Base-by-base conservation (phyloP, 495 filamentous ascomycete genomes). In the Penicillium fimorum region DNA sequence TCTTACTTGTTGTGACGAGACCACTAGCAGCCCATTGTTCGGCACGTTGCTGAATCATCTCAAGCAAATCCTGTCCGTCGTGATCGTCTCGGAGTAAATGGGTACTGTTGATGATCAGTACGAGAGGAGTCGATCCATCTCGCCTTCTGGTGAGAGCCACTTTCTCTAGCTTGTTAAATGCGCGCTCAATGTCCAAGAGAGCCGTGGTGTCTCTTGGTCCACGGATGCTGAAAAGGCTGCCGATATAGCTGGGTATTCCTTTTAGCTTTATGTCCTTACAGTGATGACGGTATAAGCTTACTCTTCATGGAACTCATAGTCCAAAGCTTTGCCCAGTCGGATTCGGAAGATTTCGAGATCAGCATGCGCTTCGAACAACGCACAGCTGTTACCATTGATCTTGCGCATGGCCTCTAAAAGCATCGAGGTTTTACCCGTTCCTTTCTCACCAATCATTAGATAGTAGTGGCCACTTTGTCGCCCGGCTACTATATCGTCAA, bases 81-180 rank as follows among this genome's bases (percentile, higher is more conserved):
- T 94, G 89, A 63, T 97, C 89, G 72, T 97, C 90, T 56, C 92
- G 78, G 13, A 97, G 82, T 27, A 98, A 74, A 72, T 98, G 94
- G 47, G 89, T 87, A 61, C 87, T 87, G 67, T 97, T 97, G 66
- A 98, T 83, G 66, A 98, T 93, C 49, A 98, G 66, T 10, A 97
- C 76, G 35, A 97, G 68, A 17, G 94, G 94, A 7, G 62, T 50
- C 53, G 81, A 78, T 8, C 83, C 82, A 42, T 70, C 71, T 22
- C 75, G 64, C n/a, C 86, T 80, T 38, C 90, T 81, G 53, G 68
- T 75, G 18, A 97, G 66, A 0, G 94, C 94, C 9, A 97, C 89
- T 72, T 98, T 98, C 68, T 98, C 93, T 5, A 98, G 74, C 70
- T 97, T 97, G 79, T 98, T 98, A 71, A 98, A 86, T 2, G 94